Evolutionary conservation across 305 asterid genomes (phyloP).

Genomic region (Solanum hybrid): DNA sequence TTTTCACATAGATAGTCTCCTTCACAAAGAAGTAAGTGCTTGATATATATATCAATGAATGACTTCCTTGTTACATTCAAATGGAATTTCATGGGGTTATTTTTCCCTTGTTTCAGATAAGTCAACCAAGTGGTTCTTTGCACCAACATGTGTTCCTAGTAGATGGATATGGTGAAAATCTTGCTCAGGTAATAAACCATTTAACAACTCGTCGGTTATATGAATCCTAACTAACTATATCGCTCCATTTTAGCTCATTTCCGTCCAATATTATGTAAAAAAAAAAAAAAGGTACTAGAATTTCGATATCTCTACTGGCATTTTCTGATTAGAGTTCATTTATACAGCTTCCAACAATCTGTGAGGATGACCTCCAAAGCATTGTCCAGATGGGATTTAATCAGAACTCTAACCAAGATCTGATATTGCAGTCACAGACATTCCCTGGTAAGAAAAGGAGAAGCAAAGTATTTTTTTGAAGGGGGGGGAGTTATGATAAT

Average conservation of each 20-base stretch:
- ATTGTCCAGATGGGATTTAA: slow-evolving; percentile 32
- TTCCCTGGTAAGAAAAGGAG: slow-evolving; percentile 19
- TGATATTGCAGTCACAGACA: slow-evolving; percentile 15
- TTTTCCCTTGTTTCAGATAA: slow-evolving; percentile 26
- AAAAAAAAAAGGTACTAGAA: background rate
- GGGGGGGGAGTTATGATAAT: background rate
- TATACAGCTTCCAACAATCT: slow-evolving; percentile 19
- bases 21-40: slow-evolving; percentile 46
- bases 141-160: slow-evolving; percentile 25
- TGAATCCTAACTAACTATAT: background rate
- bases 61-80: background rate
- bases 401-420: slow-evolving; percentile 2
- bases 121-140: slow-evolving; percentile 32
- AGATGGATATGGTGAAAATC: slow-evolving; percentile 38
- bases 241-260: background rate
- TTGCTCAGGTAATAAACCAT: slow-evolving; percentile 35
- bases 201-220: background rate
- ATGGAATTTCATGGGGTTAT: background rate
- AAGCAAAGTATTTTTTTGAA: background rate
- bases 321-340: background rate
- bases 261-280: background rate
- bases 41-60: background rate
- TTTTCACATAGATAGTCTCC: slow-evolving; percentile 20
- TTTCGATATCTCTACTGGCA: background rate
- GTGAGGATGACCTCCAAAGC: slow-evolving; percentile 37